Conservation (phyloP, 2,329 filamentous ascomycete species). For the Exophiala viscosa region DNA sequence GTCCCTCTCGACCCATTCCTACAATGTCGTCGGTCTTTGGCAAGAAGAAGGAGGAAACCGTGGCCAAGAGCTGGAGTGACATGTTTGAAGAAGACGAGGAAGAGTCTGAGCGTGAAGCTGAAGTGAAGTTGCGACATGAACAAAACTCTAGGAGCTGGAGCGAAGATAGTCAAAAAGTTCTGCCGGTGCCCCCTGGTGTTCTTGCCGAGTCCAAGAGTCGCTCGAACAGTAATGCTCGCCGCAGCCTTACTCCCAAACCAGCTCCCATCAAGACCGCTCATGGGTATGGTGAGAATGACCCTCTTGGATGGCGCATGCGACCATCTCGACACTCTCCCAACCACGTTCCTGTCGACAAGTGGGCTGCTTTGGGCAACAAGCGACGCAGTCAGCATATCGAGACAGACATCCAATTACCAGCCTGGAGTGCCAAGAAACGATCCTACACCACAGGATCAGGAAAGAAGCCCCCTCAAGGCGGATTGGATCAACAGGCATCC, state of each 20-base stretch:
- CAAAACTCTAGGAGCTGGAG: slow-evolving; percentile 76
- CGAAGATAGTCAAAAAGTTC: slow-evolving; percentile 62
- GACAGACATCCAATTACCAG: slow-evolving; percentile 48
- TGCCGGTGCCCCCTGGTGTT: slow-evolving; percentile 48
- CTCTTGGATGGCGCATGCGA: slow-evolving; percentile 35
- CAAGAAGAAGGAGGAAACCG: slow-evolving; percentile 63
- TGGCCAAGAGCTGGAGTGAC: slow-evolving; percentile 99
- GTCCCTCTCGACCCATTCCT: slow-evolving; percentile 63
- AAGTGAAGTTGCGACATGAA: slow-evolving; percentile 56
- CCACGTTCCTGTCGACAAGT: slow-evolving; percentile 65
- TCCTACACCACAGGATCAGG: slow-evolving; percentile 42
- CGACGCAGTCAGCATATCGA: slow-evolving; percentile 63
- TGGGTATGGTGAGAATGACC: slow-evolving; percentile 64
- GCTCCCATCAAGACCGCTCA: slow-evolving; percentile 66
- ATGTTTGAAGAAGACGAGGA: slow-evolving; percentile 95
- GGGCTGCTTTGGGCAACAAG: slow-evolving; percentile 81
- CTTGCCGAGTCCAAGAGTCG: slow-evolving; percentile 55
- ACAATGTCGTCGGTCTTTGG: slow-evolving; percentile 75
- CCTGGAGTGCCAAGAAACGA: slow-evolving; percentile 45
- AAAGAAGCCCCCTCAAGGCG: slow-evolving; percentile 39
- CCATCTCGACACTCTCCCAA: slow-evolving; percentile 60
- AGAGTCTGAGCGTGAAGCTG: slow-evolving; percentile 60
- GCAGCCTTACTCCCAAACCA: slow-evolving; percentile 51
- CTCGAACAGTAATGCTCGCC: slow-evolving; percentile 49
- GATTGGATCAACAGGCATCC: slow-evolving; percentile 36